Evolutionary conservation across 73 alveolate genomes (phyloP).

Genomic region (Paramecium caudatum): DNA sequence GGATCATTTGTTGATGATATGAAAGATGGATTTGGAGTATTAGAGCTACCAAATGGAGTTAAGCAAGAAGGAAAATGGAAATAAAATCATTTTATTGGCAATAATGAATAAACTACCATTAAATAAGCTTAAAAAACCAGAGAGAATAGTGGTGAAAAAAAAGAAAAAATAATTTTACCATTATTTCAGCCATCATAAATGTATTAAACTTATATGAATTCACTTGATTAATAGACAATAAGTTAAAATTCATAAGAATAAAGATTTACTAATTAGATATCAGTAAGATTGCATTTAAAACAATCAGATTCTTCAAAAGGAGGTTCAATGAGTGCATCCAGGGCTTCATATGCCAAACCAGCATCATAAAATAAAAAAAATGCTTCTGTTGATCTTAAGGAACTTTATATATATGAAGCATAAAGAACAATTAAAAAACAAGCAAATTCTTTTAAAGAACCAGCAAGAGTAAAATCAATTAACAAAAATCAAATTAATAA

Average conservation of each 20-base stretch:
- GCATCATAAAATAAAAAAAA: neutral
- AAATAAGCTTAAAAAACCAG: neutral
- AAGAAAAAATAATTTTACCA: neutral
- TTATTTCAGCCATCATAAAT: neutral
- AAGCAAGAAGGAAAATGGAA: neutral
- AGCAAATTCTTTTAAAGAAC: too few relatives aligned
- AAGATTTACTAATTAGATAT: neutral
- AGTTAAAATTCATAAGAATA: neutral
- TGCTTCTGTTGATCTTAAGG: slow-evolving; percentile 8
- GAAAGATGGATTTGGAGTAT: neutral
- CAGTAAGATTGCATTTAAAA: neutral
- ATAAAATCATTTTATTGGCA: neutral
- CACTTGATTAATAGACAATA: neutral
- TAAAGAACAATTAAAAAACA: neutral
- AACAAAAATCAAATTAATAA: neutral
- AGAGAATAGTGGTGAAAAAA: neutral
- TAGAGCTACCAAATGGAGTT: neutral
- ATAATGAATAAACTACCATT: neutral
- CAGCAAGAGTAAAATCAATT: neutral
- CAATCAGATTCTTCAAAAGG: neutral
- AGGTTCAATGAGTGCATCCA: neutral
- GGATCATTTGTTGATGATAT: neutral
- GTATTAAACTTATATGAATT: neutral
- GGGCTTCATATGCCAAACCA: neutral
- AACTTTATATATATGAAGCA: neutral